Conservation (phyloP, 257 asterid species). For the Salvia miltiorrhiza region DNA sequence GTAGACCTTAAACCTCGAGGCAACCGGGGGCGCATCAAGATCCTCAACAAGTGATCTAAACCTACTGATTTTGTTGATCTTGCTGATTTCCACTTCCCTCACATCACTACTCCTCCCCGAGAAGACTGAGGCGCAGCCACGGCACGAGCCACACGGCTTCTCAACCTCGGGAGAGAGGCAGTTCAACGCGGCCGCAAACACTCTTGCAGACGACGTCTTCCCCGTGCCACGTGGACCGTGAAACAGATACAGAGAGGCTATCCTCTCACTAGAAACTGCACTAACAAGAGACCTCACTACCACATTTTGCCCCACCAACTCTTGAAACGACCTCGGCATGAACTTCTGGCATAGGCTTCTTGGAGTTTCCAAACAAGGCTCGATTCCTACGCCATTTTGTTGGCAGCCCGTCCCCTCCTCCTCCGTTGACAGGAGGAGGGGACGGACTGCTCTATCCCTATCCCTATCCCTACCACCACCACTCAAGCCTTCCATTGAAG, state of each 20-base stretch:
- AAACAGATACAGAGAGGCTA: slow-evolving; percentile 60
- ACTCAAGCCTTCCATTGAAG: slow-evolving; percentile 14
- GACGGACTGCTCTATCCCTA: too few relatives aligned
- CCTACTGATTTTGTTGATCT: slow-evolving; percentile 47
- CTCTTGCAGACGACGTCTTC: slow-evolving; percentile 75
- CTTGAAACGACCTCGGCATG: slow-evolving; percentile 69
- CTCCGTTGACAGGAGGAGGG: background rate
- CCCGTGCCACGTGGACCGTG: slow-evolving; percentile 96
- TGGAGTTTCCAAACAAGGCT: slow-evolving; percentile 47
- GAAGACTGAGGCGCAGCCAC: slow-evolving; percentile 63
- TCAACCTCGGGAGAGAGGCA: slow-evolving; percentile 52
- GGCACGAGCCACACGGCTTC: slow-evolving; percentile 78
- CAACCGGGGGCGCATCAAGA: slow-evolving; percentile 42
- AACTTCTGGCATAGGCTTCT: slow-evolving; percentile 60
- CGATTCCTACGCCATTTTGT: slow-evolving; percentile 23
- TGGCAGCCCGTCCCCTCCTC: slow-evolving; percentile 25
- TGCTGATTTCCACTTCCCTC: slow-evolving; percentile 61
- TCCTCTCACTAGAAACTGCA: slow-evolving; percentile 47
- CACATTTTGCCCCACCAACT: slow-evolving; percentile 67
- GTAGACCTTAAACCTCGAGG: slow-evolving; percentile 65
- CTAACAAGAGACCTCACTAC: slow-evolving; percentile 56
- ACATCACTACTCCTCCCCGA: slow-evolving; percentile 67
- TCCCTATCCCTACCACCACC: too few relatives aligned
- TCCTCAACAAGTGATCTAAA: slow-evolving; percentile 46
- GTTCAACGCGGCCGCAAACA: slow-evolving; percentile 89